Conservation (phyloP, 2,329 filamentous ascomycete species). For the Shiraia sp. region DNA sequence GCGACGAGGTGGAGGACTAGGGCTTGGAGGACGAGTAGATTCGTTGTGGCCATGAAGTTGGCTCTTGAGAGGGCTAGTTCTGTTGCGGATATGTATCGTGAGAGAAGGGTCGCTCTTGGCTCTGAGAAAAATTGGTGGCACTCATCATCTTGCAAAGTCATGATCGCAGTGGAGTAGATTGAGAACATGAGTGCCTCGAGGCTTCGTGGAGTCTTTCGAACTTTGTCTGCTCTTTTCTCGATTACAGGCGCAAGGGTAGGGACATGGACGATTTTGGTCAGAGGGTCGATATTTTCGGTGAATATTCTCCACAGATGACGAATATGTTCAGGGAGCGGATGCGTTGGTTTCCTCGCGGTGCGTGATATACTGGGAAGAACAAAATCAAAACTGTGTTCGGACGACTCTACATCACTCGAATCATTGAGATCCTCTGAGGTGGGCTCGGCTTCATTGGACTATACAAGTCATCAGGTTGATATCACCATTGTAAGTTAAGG, state of each 20-base stretch:
- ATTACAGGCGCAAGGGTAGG: constrained; percentile 57
- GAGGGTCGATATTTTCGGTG: constrained; percentile 46
- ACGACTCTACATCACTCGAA: constrained; percentile 62
- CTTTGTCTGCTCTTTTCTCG: constrained; percentile 62
- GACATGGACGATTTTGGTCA: constrained; percentile 15
- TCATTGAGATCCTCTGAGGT: constrained; percentile 61
- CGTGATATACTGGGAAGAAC: constrained; percentile 19
- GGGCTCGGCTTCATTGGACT: constrained; percentile 7
- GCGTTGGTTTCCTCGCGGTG: constrained; percentile 60
- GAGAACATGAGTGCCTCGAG: constrained; percentile 54
- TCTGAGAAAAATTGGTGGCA: constrained; percentile 55
- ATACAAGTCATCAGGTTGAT: background rate
- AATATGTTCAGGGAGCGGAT: constrained; percentile 66
- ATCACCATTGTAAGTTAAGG: background rate
- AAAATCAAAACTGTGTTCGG: constrained; percentile 59
- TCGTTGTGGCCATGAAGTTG: constrained; percentile 55
- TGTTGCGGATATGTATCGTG: constrained; percentile 6
- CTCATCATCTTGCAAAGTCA: constrained; percentile 61
- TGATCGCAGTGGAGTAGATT: constrained; percentile 18
- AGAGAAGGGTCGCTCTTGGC: constrained; percentile 64
- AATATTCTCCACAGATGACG: constrained; percentile 73
- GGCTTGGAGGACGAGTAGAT: constrained; percentile 62
- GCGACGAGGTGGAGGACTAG: constrained; percentile 61
- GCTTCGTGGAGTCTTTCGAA: constrained; percentile 57
- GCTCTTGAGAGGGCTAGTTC: constrained; percentile 6